Conservation (phyloP, 2,329 filamentous ascomycete species). For the Whalleya microplaca region DNA sequence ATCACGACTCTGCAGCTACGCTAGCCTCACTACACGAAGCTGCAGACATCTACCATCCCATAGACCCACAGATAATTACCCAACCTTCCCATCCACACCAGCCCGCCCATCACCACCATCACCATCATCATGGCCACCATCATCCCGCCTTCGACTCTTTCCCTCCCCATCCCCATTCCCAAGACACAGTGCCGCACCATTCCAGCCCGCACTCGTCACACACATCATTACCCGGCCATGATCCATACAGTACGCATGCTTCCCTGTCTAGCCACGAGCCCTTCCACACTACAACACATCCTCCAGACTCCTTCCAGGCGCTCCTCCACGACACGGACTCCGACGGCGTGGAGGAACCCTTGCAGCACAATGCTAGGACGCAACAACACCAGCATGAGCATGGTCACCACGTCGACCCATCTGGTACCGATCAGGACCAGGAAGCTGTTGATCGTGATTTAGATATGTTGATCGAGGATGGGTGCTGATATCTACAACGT, state of each 20-base stretch:
- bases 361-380: neutral
- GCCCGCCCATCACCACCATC: constrained; percentile 28
- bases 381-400: constrained; percentile 12
- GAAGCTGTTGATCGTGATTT: constrained; percentile 34
- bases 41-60: constrained; percentile 53
- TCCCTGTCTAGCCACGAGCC: neutral
- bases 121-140: constrained; percentile 29
- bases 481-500: constrained; percentile 6
- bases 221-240: constrained; percentile 19
- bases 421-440: constrained; percentile 2
- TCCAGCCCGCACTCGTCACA: constrained; percentile 23
- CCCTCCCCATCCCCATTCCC: constrained; percentile 34
- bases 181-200: constrained; percentile 11
- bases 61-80: constrained; percentile 63
- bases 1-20: constrained; percentile 27
- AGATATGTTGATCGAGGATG: constrained; percentile 37
- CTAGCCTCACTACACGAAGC: constrained; percentile 35
- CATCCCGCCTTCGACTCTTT: constrained; percentile 39
- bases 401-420: constrained; percentile 1
- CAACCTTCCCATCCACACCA: constrained; percentile 40
- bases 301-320: constrained; percentile 55
- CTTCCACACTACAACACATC: constrained; percentile 29
- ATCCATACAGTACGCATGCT: constrained; percentile 27
- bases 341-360: constrained; percentile 29
- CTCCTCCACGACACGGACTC: constrained; percentile 53